A percentile compares a stretch with the other conserved stretches of the same genome.
Evolutionary conservation across 345 rosid species (phyloP).

Genomic region (Isatis tinctoria): DNA sequence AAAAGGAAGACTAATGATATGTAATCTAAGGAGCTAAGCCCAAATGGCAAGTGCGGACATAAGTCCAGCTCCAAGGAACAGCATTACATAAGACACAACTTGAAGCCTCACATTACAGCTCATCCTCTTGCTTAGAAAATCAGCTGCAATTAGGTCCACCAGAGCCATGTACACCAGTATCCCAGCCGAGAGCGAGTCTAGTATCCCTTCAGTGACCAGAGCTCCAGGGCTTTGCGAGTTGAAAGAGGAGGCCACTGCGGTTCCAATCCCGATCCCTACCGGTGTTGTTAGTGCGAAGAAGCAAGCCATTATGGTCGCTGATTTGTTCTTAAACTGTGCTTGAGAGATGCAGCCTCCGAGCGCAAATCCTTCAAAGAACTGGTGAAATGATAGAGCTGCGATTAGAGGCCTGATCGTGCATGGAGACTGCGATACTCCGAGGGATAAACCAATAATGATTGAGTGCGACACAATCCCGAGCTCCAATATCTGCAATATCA

Average conservation of each 20-base stretch:
- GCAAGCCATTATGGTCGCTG: conserved; percentile 66
- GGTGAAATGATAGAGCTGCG: conserved; percentile 90
- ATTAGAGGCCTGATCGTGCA: conserved; percentile 79
- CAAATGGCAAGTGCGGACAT: conserved; percentile 88
- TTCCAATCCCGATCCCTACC: conserved; percentile 61
- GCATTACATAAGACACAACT: conserved; percentile 62
- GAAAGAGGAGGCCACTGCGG: conserved; percentile 55
- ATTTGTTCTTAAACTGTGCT: conserved; percentile 58
- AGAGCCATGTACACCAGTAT: conserved; percentile 91
- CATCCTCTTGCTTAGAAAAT: conserved; percentile 86
- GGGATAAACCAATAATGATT: conserved; percentile 85
- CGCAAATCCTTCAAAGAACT: conserved; percentile 94
- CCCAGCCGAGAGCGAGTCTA: conserved; percentile 84
- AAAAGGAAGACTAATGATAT: not conserved
- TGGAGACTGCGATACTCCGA: conserved; percentile 77
- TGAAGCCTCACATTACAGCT: conserved; percentile 87
- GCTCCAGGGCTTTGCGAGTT: conserved; percentile 61
- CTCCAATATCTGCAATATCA: conserved; percentile 66
- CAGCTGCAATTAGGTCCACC: conserved; percentile 92
- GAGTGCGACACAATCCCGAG: conserved; percentile 93
- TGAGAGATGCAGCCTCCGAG: conserved; percentile 94
- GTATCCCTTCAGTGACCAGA: conserved; percentile 58
- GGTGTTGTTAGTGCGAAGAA: conserved; percentile 87
- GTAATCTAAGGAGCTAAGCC: conserved; percentile 42
- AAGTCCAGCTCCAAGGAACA: conserved; percentile 87